A percentile compares a stretch with the other conserved stretches of the same genome.
Evolutionary conservation across 2,329 filamentous ascomycete species (phyloP).

Genomic region (Drechslerella dactyloides): DNA sequence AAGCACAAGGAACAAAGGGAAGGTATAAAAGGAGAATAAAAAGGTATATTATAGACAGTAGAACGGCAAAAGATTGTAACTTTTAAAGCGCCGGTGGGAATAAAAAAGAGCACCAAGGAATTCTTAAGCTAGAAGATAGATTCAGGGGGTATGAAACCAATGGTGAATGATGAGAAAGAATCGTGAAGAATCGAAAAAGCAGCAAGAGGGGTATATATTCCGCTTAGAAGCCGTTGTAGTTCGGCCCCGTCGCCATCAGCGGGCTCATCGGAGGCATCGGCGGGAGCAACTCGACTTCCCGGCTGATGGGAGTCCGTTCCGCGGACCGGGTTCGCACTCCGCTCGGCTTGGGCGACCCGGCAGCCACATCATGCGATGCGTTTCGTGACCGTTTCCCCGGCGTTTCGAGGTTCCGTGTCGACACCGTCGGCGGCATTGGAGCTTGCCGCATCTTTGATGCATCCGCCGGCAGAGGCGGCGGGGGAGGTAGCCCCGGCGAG

Average conservation of each 20-base stretch:
- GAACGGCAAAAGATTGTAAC: conserved; percentile 8
- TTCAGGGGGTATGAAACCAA: background rate
- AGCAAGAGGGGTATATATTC: too few species aligned
- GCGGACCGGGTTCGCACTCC: conserved; percentile 26
- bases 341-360: conserved; percentile 17
- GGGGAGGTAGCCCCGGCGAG: conserved; percentile 18
- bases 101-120: conserved; percentile 13
- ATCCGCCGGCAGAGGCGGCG: background rate
- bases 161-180: background rate
- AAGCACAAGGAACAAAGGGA: conserved; percentile 7
- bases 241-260: conserved; percentile 22
- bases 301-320: conserved; percentile 22
- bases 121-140: too few species aligned
- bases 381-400: conserved; percentile 10
- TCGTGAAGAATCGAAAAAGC: background rate
- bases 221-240: conserved; percentile 30
- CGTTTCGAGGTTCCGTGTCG: background rate
- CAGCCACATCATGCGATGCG: conserved; percentile 10
- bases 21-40: background rate
- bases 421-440: conserved; percentile 18
- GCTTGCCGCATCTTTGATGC: conserved; percentile 14
- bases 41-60: conserved; percentile 14
- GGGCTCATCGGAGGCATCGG: conserved; percentile 49
- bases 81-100: conserved; percentile 8
- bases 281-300: conserved; percentile 35